phyloP scores from a whole-genome alignment of 2,329 filamentous ascomycete species.

The Fusarium transvaalense region DNA sequence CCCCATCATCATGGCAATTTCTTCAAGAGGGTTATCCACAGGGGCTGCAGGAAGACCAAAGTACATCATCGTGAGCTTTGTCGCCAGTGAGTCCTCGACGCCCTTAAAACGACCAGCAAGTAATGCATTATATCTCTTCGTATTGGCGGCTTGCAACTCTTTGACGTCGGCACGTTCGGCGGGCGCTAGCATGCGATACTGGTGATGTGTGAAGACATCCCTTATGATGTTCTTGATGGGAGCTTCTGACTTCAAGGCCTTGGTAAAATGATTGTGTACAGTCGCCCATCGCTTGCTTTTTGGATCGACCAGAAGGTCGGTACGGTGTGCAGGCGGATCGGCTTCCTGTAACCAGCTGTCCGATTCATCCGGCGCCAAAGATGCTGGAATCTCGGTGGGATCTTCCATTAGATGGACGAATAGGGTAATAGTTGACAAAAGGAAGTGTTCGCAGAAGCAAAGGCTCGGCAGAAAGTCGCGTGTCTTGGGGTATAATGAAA shows the following conservation, averaged over 20 bases:
- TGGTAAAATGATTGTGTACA: slow-evolving; percentile 51
- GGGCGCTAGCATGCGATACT: slow-evolving; percentile 51
- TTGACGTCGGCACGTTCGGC: slow-evolving; percentile 48
- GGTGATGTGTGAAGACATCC: slow-evolving; percentile 52
- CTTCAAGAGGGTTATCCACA: slow-evolving; percentile 42
- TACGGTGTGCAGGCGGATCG: slow-evolving; percentile 17
- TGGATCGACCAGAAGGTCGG: slow-evolving; percentile 44
- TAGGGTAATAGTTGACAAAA: neutral
- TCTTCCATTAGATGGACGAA: neutral
- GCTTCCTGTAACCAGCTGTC: neutral
- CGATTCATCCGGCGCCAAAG: neutral
- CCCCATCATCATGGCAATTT: slow-evolving; percentile 40
- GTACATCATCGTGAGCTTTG: slow-evolving; percentile 62
- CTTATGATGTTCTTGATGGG: slow-evolving; percentile 52
- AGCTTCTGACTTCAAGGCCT: slow-evolving; percentile 41
- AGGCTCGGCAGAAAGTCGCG: neutral
- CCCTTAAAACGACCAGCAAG: slow-evolving; percentile 51
- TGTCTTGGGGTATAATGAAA: slow-evolving; percentile 15
- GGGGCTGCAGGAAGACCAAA: slow-evolving; percentile 62
- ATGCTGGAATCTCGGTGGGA: neutral
- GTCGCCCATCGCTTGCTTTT: slow-evolving; percentile 41
- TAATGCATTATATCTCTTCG: slow-evolving; percentile 48
- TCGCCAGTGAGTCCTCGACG: slow-evolving; percentile 48
- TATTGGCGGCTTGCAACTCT: slow-evolving; percentile 50
- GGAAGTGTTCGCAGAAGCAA: neutral